phyloP scores from a whole-genome alignment of 345 rosid genomes.

The Crucihimalaya himalaica region DNA sequence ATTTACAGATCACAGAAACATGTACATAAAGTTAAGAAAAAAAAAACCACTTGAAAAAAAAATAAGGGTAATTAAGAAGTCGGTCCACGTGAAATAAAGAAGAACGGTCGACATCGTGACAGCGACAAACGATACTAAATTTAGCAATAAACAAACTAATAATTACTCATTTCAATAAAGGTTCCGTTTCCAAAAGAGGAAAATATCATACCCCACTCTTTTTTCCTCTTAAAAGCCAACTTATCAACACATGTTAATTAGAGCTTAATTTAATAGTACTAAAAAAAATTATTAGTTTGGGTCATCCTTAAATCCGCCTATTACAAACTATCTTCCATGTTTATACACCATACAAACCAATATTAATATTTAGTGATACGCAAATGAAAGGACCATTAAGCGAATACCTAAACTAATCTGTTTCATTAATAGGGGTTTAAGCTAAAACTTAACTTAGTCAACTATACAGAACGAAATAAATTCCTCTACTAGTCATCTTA shows the following conservation, averaged over 20 bases:
- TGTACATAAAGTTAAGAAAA: neutral
- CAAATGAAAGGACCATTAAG: neutral
- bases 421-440: neutral
- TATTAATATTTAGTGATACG: neutral
- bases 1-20: neutral
- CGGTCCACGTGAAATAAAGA: slow-evolving; percentile 38
- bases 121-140: slow-evolving; percentile 30
- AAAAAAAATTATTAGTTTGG: neutral
- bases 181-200: slow-evolving; percentile 35
- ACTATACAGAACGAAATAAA: neutral
- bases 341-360: neutral
- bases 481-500: neutral
- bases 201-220: slow-evolving; percentile 21
- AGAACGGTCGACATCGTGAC: slow-evolving; percentile 38
- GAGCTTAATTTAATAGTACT: neutral
- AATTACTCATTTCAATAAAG: slow-evolving; percentile 32
- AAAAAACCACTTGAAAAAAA: neutral
- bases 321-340: neutral
- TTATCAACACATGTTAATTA: neutral
- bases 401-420: neutral
- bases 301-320: neutral
- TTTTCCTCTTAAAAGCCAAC: neutral
- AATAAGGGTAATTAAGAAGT: slow-evolving; percentile 23
- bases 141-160: slow-evolving; percentile 26
- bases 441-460: neutral